Conservation (phyloP, 805 yeast genomes). For the Starmerella stigmatis region DNA sequence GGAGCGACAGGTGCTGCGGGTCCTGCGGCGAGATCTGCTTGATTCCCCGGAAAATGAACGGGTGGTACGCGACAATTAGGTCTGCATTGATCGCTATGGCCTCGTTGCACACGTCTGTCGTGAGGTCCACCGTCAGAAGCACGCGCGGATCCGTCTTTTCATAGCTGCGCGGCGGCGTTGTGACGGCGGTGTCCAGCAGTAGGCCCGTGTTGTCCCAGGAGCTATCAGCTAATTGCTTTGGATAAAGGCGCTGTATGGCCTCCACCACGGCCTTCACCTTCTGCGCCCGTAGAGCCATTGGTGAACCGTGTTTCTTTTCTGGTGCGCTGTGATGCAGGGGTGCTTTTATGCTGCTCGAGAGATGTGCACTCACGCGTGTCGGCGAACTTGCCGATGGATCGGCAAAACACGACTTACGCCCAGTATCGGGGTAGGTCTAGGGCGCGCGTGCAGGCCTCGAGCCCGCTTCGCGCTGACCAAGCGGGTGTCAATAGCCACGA, state of each 20-base stretch:
- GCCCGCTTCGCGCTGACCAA: too few species aligned
- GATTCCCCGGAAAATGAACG: slow-evolving; percentile 83
- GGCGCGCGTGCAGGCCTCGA: too few species aligned
- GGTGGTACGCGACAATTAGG: slow-evolving; percentile 79
- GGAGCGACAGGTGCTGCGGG: slow-evolving; percentile 72
- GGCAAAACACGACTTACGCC: too few species aligned
- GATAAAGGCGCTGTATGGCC: slow-evolving; percentile 63
- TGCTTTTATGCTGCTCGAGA: too few species aligned
- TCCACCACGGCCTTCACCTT: slow-evolving; percentile 16
- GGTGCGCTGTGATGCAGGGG: too few species aligned
- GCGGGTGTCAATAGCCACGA: too few species aligned
- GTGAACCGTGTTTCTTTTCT: too few species aligned
- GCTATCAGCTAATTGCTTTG: slow-evolving; percentile 67
- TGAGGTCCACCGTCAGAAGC: slow-evolving; percentile 74
- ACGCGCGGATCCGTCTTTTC: slow-evolving; percentile 29
- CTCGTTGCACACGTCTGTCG: slow-evolving; percentile 73
- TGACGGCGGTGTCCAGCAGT: slow-evolving; percentile 50
- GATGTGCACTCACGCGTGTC: too few species aligned
- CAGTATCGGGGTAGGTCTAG: too few species aligned
- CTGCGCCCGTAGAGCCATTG: slow-evolving; percentile 1
- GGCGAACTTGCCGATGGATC: too few species aligned
- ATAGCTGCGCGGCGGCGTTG: slow-evolving; percentile 15
- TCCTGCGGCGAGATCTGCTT: slow-evolving; percentile 57
- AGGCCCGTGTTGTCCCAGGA: slow-evolving; percentile 96
- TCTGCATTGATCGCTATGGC: slow-evolving; percentile 50